Base-by-base conservation (phyloP, 768 basidiomycete species). In the Fomitopsis pulvina region DNA sequence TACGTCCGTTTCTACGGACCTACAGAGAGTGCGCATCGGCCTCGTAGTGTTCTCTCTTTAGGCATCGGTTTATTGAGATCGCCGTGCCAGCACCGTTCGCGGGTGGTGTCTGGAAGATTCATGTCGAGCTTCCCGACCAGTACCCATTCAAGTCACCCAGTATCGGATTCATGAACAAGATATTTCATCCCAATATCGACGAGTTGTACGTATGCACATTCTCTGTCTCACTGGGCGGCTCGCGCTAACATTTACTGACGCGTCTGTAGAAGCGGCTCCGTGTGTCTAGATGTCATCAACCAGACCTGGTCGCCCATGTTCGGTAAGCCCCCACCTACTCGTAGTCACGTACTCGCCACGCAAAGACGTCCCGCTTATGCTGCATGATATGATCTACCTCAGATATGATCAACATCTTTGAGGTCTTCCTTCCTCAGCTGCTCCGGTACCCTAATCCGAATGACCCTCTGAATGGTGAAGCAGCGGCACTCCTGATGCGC, bases 241-340 rank as follows among this genome's bases (percentile, higher is more conserved):
- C 24, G n/a, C 49, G 58, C 45, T 30, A 22, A 41, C 18, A 18
- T n/a, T 27, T 26, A 52, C 57, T 24, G 54, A 41, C 27, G 24
- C 45, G 38, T 46, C 34, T 52, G 26, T 65, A 95, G 93, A 63
- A 96, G 93, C 63, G 95, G 95, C 38, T 97, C 94, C 4, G 95
- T 99, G 46, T 99, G 96, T 68, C 74, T 99, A 55, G 96, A 98
- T 68, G 96, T 97, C 37, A 97, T 97, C 67, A 97, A 97, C 65
- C 94, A 97, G 72, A 96, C 95, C 14, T 99, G 96, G 96, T 98
- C 96, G 37, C 96, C 96, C 1, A 98, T 99, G 96, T 99, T 96
- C 65, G 93, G 93, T 94, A 64, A 64, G 86, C 73, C 10, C 32
- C 44, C 45, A 24, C 10, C 21, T 6, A 25, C 10, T 37, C 24